Base-by-base conservation (phyloP, 495 filamentous ascomycete genomes). In the Penicillium angulare region DNA sequence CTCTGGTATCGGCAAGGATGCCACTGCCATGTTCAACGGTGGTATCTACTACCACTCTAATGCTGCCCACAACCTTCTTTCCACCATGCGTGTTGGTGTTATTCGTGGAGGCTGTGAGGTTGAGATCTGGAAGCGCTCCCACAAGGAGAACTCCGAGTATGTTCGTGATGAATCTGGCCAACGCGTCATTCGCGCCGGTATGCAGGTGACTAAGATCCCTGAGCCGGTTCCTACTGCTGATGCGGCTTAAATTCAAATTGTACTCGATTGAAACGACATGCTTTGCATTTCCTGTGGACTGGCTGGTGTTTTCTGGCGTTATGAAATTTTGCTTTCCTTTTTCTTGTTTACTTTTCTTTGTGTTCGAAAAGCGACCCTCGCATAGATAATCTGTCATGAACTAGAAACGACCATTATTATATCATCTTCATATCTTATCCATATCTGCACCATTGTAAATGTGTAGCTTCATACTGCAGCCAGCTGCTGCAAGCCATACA, bases 1-100 rank as follows among this genome's bases (percentile, higher is more conserved):
- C 52, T 90, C 88, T 17, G 92, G 87, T 39, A 83, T 98, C 36
- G 93, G 93, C 74, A 98, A 98, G 79, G 93, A 98, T 61, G 93
- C 93, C 47, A 97, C 93, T 10, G 91, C 92, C 63, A 95, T 96
- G 78, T 98, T 98, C 85, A 98, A 98, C 79, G 93, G 93, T 55
- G 93, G 93, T 75, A 87, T 98, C 50, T 98, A 98, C 78, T 87
- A 90, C 67, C 93, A 98, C 80, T 92, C 87, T 60, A 98, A 98
- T 74, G 93, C 89, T 47, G 93, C 93, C 42, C 93, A 98, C 82
- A 98, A 98, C 76, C 77, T 97, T 27, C 82, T 98, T 41, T 92
- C 89, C 13, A 97, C 91, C 58, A 96, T 97, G 90, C 82, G 93
- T 57, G 88, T 98, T 5, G 93, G 90, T 73, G 93, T 98, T 41